A percentile compares a stretch with the other conserved stretches of the same genome.
Evolutionary conservation across 2,329 filamentous ascomycete species (phyloP).

Genomic region (Nemania sp.): DNA sequence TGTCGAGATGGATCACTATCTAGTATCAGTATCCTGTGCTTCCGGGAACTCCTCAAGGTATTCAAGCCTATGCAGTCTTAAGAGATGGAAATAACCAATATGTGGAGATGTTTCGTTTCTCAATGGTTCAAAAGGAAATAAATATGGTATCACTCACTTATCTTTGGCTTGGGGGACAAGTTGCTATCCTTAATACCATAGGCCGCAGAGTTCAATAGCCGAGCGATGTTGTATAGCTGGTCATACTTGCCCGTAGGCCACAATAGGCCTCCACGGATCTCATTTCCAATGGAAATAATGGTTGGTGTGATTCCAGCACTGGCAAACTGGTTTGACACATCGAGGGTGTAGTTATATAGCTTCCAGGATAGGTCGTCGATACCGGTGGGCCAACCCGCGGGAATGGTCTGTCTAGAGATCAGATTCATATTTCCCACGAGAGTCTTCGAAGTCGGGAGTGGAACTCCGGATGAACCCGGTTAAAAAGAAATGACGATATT

Average conservation of each 20-base stretch:
- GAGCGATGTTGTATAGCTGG: conserved; percentile 70
- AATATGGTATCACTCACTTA: conserved; percentile 54
- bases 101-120: background rate
- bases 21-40: conserved; percentile 15
- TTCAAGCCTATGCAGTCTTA: background rate
- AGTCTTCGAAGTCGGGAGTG: background rate
- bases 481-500: background rate
- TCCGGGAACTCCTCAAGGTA: too few relatives aligned
- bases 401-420: conserved; percentile 56
- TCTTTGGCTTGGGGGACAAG: conserved; percentile 69
- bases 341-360: conserved; percentile 76
- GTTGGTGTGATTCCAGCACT: conserved; percentile 65
- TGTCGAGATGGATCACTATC: conserved; percentile 75
- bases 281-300: conserved; percentile 79
- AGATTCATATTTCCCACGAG: conserved; percentile 8
- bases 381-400: conserved; percentile 71
- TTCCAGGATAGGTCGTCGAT: conserved; percentile 70
- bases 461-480: background rate
- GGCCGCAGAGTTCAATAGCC: conserved; percentile 72
- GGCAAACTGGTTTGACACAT: conserved; percentile 71
- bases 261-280: conserved; percentile 75
- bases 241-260: conserved; percentile 71
- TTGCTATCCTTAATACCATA: conserved; percentile 73
- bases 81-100: background rate
- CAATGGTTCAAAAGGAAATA: background rate